Evolutionary conservation across 2,329 filamentous ascomycete species (phyloP).

Genomic region (Trichoderma simmonsii): DNA sequence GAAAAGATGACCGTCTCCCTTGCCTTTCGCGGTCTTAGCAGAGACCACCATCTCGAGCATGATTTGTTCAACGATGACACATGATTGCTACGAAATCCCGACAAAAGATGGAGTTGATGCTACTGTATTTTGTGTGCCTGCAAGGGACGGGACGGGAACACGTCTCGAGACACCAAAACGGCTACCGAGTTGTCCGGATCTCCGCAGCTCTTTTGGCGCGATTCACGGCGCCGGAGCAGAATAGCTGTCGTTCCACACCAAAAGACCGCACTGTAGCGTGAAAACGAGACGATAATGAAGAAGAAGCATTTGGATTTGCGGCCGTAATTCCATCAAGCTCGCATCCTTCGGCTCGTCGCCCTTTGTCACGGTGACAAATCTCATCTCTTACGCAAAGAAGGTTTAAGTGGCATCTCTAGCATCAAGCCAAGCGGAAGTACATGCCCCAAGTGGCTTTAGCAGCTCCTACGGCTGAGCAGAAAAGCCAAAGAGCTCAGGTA

Average conservation of each 20-base stretch:
- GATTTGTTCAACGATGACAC: background rate
- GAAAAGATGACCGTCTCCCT: slow-evolving; percentile 1
- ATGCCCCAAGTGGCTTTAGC: background rate
- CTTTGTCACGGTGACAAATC: slow-evolving; percentile 13
- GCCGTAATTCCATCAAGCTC: background rate
- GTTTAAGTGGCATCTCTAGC: background rate
- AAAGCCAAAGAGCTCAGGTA: background rate
- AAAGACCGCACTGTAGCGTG: background rate
- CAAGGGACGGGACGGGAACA: background rate
- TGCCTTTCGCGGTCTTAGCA: background rate
- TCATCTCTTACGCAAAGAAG: background rate
- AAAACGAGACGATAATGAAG: background rate
- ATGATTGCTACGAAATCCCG: background rate
- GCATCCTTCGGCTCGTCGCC: slow-evolving; percentile 16
- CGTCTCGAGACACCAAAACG: background rate
- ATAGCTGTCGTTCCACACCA: background rate
- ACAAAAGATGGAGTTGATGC: background rate
- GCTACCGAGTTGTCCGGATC: background rate
- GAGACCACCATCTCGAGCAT: background rate
- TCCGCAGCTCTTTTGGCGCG: background rate
- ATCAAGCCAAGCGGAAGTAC: background rate
- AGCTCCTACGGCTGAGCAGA: background rate
- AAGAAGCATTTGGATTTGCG: background rate
- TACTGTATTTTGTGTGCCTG: background rate
- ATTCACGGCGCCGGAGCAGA: background rate